Percentiles rank a stretch among this genome's conserved stretches.
phyloP scores from a whole-genome alignment of 1,139 yeast species.

The Yamadazyma dendronema region DNA sequence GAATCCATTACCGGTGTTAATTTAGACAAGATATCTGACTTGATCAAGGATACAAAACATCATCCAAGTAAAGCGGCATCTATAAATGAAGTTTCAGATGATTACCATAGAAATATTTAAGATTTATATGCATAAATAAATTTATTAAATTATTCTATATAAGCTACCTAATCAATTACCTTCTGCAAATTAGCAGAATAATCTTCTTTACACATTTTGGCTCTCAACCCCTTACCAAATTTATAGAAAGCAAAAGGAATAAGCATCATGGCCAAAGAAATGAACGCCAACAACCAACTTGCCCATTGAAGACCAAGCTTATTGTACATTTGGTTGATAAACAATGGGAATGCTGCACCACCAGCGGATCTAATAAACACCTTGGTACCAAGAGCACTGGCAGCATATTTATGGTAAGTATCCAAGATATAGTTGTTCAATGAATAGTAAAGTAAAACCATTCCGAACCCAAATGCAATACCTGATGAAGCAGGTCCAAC shows the following conservation, averaged over 20 bases:
- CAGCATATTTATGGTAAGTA: conserved; percentile 84
- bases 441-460: conserved; percentile 86
- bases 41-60: conserved; percentile 46
- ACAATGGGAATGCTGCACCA: conserved; percentile 90
- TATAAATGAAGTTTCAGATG: conserved; percentile 6
- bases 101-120: conserved; percentile 5
- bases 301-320: conserved; percentile 80
- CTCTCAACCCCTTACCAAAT: conserved; percentile 65
- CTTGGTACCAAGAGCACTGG: conserved; percentile 86
- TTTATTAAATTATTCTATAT: background rate
- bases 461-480: conserved; percentile 84
- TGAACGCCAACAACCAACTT: conserved; percentile 76
- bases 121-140: background rate
- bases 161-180: conserved; percentile 4
- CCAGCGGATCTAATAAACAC: conserved; percentile 85
- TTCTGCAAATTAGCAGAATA: conserved; percentile 32
- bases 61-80: conserved; percentile 24
- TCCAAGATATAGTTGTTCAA: conserved; percentile 87
- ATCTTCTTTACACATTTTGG: conserved; percentile 64
- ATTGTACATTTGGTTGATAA: conserved; percentile 79
- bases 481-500: conserved; percentile 95
- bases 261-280: conserved; percentile 78
- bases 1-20: conserved; percentile 55
- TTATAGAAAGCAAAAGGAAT: conserved; percentile 77
- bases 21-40: conserved; percentile 49